Evolutionary conservation across 805 yeast species (phyloP), one percentile per base, ranked within the genome.

Genomic region (Ogataea saltuana): DNA sequence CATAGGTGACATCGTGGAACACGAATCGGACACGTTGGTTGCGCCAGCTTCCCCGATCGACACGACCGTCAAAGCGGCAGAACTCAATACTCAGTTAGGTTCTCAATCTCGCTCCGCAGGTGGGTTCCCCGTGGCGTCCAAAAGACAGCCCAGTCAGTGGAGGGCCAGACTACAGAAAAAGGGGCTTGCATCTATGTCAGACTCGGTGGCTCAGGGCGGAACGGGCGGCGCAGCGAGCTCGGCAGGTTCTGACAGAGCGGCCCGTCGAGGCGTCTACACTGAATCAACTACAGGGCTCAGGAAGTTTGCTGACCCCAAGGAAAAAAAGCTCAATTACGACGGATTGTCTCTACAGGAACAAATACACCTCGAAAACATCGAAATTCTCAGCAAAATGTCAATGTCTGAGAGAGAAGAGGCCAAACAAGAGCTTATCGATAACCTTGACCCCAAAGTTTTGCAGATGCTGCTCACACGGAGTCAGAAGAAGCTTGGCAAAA

Each of bases 361-460:
- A 57, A 87, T 89, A 17, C 91, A 88, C 59, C 60, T 75, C 43
- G 96, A 89, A 56, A 90, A 88, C 61, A 61, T 85, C 48, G 76
- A 80, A 28, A 69, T 72, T 30, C 60, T 90, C 42, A 67, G 78
- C 27, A 60, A 65, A 11, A 83, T 89, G 90, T 68, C 83, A 2
- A 72, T 70, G 2, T 83, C 76, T 13, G 88, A 89, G 56, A 74
- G 87, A 26, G 68, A 72, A 25, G 63, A 69, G 34, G 91, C 87
- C 51, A 73, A 78, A 49, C 75, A 77, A 49, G 95, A 88, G 54
- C 63, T 90, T 26, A 50, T 87, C 40, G 72, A 71, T n/a, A 70
- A 74, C 0, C 67, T 90, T 59, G 83, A 86, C 61, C 95, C 96
- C 0, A 72, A 71, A 42, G 71, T 88, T 17, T 61, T 90, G 33